Evolutionary conservation across 495 filamentous ascomycete genomes (phyloP), one percentile per base, ranked within the genome.

Genomic region (Gamarada debralockiae): DNA sequence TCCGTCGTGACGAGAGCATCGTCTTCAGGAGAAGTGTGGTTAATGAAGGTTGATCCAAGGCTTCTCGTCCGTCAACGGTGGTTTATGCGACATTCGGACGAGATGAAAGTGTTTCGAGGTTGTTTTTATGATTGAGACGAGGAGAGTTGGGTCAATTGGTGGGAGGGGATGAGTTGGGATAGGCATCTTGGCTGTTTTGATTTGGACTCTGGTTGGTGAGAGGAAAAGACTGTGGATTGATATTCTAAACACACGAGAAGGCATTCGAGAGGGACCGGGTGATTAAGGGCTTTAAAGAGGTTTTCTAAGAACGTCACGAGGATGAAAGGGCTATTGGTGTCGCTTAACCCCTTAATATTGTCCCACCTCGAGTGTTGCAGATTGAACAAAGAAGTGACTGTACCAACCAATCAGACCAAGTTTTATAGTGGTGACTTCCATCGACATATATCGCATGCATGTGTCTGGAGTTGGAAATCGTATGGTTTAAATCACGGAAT

Each of bases 271-370:
- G n/a, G n/a, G n/a, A n/a, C n/a, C 14, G 29, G 7, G 29, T 34
- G 29, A 34, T 34, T 7, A 7, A 14, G 14, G 7, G 29, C 29
- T 34, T 34, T 7, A 14, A 34, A 7, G 7, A 34, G 29, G 29
- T 7, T 34, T 34, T 34, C 29, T 34, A 7, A 7, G 7, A 14
- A 34, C 14, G 29, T 34, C 7, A 34, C 7, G 29, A 34, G 29
- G 29, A 34, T 7, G 29, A 34, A 34, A 34, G 29, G 14, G 29
- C 7, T 7, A 7, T 7, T 7, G 29, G 29, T 7, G 29, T 40
- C 37, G 37, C 37, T 40, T 40, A 40, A 40, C 37, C 37, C 37
- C 37, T 40, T 40, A 40, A 40, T 40, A 40, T 40, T 40, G 37
- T 18, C 20, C 37, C 5, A 7, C 37, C 20, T 40, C n/a, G n/a